Conservation (phyloP, 176 grass and related monocot genomes). For the Lolium multiflorum region DNA sequence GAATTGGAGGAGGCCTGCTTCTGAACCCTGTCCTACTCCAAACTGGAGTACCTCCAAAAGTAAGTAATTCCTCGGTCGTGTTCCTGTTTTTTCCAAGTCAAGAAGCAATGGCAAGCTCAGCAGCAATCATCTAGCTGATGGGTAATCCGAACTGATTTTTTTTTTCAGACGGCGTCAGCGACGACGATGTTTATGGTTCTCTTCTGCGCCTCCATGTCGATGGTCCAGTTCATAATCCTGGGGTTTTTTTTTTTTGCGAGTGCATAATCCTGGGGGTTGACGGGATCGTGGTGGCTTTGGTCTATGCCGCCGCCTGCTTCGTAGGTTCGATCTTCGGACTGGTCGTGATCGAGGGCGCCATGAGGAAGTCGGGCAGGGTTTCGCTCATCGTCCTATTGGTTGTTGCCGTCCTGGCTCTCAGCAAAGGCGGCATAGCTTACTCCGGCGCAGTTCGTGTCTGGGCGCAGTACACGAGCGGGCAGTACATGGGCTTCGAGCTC, state of each 20-base stretch:
- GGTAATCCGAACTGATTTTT: neutral
- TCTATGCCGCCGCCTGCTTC: slow-evolving; percentile 53
- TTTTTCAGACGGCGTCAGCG: slow-evolving; percentile 40
- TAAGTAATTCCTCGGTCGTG: neutral
- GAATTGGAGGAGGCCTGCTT: slow-evolving; percentile 72
- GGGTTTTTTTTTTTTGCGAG: no score
- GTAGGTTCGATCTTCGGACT: slow-evolving; percentile 48
- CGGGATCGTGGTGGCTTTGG: slow-evolving; percentile 25
- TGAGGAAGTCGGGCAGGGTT: slow-evolving; percentile 39
- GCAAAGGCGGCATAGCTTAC: slow-evolving; percentile 42
- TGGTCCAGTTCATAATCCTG: slow-evolving; percentile 67
- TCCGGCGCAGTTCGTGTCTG: slow-evolving; percentile 53
- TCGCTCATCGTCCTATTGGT: slow-evolving; percentile 60
- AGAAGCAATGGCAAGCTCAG: neutral
- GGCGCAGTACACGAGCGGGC: slow-evolving; percentile 39
- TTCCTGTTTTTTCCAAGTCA: neutral
- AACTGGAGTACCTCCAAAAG: slow-evolving; percentile 67
- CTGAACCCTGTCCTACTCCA: slow-evolving; percentile 70
- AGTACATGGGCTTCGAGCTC: slow-evolving; percentile 60
- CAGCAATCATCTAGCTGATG: neutral
- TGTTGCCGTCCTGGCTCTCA: slow-evolving; percentile 45
- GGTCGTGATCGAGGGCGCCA: slow-evolving; percentile 34
- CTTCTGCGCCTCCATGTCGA: slow-evolving; percentile 69
- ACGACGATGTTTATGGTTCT: slow-evolving; percentile 55
- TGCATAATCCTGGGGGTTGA: slow-evolving; percentile 50